Conservation (phyloP, 2,329 filamentous ascomycete genomes). For the Ophiostoma triangulosporum region DNA sequence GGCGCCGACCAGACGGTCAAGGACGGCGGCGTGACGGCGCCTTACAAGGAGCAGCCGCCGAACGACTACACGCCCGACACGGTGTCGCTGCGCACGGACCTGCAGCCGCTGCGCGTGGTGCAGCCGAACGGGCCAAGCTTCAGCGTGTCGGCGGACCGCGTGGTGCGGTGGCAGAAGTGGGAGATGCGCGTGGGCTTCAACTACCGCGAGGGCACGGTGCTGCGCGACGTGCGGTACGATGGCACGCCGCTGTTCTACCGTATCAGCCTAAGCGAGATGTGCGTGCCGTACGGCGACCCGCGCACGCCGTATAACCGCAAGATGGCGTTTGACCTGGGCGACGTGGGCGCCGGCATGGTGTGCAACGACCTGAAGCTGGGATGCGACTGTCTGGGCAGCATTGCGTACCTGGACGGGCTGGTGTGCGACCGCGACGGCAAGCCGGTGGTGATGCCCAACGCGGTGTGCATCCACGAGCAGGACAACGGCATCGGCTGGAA, state of each 20-base stretch:
- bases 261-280: constrained; percentile 55
- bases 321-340: constrained; percentile 59
- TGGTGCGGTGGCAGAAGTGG: constrained; percentile 52
- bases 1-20: constrained; percentile 35
- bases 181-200: constrained; percentile 57
- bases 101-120: constrained; percentile 37
- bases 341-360: constrained; percentile 50
- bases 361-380: constrained; percentile 56
- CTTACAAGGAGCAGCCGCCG: constrained; percentile 28
- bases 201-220: constrained; percentile 45
- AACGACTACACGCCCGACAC: constrained; percentile 25
- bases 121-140: constrained; percentile 22
- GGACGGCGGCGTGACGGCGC: constrained; percentile 12
- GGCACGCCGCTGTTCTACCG: constrained; percentile 52
- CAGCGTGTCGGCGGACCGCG: constrained; percentile 26
- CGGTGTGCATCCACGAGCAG: constrained; percentile 56
- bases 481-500: constrained; percentile 60
- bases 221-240: constrained; percentile 54
- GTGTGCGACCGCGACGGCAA: constrained; percentile 38
- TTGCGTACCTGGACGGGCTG: constrained; percentile 36
- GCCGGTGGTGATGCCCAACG: constrained; percentile 33
- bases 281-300: constrained; percentile 49
- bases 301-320: constrained; percentile 54
- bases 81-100: constrained; percentile 23
- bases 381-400: constrained; percentile 56